Evolutionary conservation across 2,329 filamentous ascomycete genomes (phyloP), one percentile per base, ranked within the genome.

Genomic region (Aspergillus caelatus): DNA sequence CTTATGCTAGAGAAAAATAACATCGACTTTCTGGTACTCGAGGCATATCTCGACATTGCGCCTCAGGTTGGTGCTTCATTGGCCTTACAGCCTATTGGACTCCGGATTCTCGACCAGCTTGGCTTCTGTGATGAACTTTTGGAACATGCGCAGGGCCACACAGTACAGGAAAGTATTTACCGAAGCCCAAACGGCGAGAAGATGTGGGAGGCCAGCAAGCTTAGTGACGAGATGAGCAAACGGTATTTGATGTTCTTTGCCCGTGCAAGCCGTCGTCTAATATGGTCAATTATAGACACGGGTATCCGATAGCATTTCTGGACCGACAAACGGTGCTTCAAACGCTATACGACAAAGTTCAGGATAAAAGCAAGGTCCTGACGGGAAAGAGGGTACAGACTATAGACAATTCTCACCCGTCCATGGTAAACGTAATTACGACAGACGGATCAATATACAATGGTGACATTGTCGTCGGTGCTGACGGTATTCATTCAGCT

Each of bases 11-110:
- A 72, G 50, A 41, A 54, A 8, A 39, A 45, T 21, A 56, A 59
- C 57, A 66, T 73, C 46, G 67, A 70, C 41, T 72, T 60, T 52
- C 36, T 71, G 3, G 48, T 72, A 4, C 60, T 72, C 6, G 71
- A 73, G 55, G 57, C 62, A 14, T 64, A 67, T 14, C 46, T 53
- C 0, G 57, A 70, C 1, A 64, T 72, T 12, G 68, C 68, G 8
- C 68, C 71, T 10, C 59, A 65, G n/a, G 63, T 64, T 1, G 71
- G 71, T 1, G 71, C 70, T 0, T 62, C 60, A 32, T 66, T 73
- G 10, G 67, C 56, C 5, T 19, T 73, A 2, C 32, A 60, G 10
- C 63, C 70, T 2, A 63, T 68, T 45, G 67, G 70, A 1, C 43
- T 61, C 6, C 63, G 67, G 1, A 64, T 70, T 10, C 50, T 70